Conservation (phyloP, 306 rosid genomes). For the Vicia faba region DNA sequence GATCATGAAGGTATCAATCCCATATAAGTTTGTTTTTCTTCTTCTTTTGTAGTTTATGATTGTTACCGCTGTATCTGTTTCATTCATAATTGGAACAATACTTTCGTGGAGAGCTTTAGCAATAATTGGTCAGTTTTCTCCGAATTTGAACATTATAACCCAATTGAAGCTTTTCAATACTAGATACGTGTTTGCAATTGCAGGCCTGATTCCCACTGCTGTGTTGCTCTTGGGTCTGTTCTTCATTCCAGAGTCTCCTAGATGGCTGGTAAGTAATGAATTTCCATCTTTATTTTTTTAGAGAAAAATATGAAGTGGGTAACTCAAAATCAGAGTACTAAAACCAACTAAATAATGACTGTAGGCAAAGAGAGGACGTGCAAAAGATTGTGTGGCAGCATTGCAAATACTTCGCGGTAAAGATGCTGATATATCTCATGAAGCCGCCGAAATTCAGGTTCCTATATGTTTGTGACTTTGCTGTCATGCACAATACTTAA, state of each 20-base stretch:
- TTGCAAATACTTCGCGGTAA: conserved; percentile 74
- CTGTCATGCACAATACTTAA: not conserved
- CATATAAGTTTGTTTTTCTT: conserved; percentile 24
- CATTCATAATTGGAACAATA: conserved; percentile 75
- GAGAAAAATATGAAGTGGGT: not conserved
- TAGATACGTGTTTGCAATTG: conserved; percentile 48
- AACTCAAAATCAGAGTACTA: not conserved
- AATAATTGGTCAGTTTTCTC: conserved; percentile 51
- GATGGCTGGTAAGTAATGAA: conserved; percentile 81
- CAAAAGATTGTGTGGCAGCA: conserved; percentile 64
- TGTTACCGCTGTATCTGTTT: conserved; percentile 59
- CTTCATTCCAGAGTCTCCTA: conserved; percentile 94
- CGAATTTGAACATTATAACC: too few relatives aligned
- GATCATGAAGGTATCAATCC: not conserved
- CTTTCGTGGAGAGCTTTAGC: conserved; percentile 83
- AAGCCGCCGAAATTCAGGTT: conserved; percentile 92
- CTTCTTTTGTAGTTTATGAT: conserved; percentile 71
- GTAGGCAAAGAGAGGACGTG: conserved; percentile 76
- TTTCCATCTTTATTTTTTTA: not conserved
- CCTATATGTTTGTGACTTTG: conserved; percentile 7
- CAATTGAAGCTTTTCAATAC: not conserved
- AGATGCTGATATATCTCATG: conserved; percentile 71
- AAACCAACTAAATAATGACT: conserved; percentile 15
- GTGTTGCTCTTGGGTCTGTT: conserved; percentile 76
- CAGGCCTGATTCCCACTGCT: conserved; percentile 80